Evolutionary conservation across 2,329 filamentous ascomycete species (phyloP), one percentile per base, ranked within the genome.

Genomic region (Exophiala oligosperma): DNA sequence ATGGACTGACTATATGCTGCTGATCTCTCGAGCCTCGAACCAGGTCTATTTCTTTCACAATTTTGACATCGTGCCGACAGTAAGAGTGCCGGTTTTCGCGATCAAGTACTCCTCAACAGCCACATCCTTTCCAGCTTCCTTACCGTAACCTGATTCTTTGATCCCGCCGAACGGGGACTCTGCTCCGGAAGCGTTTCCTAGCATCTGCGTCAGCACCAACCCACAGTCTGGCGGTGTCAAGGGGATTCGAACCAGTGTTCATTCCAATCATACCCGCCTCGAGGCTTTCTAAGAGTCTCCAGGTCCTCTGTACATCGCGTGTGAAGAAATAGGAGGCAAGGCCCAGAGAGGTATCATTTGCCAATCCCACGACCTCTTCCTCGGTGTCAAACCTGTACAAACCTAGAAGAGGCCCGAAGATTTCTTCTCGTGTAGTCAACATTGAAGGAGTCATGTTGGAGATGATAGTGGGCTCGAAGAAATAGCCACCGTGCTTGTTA

Each of bases 211-310:
- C 26, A 28, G 26, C 26, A 28, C 26, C 26, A 28, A 28, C 26
- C 26, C 26, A 28, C 26, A 28, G 7, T 28, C 26, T 28, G 4
- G 7, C 26, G 26, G 26, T 28, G 26, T 28, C 26, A 4, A 28
- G 26, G 26, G 26, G 26, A 4, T 7, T 28, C 26, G 26, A 28
- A 17, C 83, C 84, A 76, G 66, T 68, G 49, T 68, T 68, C 81
- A 56, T 81, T 12, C 85, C 86, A 67, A 89, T 85, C 86, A 88
- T 89, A 2, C 85, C 86, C 3, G 86, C 85, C 69, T 89, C 85
- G 32, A 89, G 70, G 63, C 83, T 86, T 76, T 89, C 86, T 56
- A 88, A 74, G 68, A 89, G 73, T 58, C 86, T 77, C 82, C 85
- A 87, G 52, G 84, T 77, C 0, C 85, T 83, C 67, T 88, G 84